Conservation (phyloP, 2,329 filamentous ascomycete species). For the Penicillium capsulatum region DNA sequence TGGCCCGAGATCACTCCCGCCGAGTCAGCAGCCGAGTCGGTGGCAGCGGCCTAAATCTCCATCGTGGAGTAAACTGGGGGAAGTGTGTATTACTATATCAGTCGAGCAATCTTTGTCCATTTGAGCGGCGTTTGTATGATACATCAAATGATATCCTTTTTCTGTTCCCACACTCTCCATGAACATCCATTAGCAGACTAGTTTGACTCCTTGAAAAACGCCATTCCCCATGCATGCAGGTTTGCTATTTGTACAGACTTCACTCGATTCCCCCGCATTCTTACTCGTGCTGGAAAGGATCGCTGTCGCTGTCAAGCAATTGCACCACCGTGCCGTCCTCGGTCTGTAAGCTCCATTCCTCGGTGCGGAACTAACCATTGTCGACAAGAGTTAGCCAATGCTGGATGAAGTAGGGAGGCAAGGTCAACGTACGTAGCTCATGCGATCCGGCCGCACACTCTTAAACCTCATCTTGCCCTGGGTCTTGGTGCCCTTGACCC, state of each 20-base stretch:
- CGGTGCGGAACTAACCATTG: conserved; percentile 67
- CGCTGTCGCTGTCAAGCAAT: conserved; percentile 63
- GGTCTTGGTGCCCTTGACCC: conserved; percentile 72
- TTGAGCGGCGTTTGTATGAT: conserved; percentile 39
- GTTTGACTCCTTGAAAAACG: conserved; percentile 14
- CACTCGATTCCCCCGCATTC: conserved; percentile 30
- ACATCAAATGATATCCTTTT: conserved; percentile 40
- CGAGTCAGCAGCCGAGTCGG: no score
- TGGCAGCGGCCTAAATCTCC: conserved; percentile 25
- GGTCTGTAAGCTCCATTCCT: conserved; percentile 80
- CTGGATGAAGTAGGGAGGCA: no score
- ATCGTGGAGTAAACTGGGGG: conserved; percentile 14
- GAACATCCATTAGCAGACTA: neutral
- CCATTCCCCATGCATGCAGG: conserved; percentile 21
- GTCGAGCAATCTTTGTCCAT: conserved; percentile 30
- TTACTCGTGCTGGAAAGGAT: conserved; percentile 59
- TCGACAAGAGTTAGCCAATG: no score
- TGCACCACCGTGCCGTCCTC: conserved; percentile 65
- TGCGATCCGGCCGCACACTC: conserved; percentile 65
- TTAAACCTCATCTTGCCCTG: conserved; percentile 74
- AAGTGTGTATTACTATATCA: conserved; percentile 39
- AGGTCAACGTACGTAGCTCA: conserved; percentile 52
- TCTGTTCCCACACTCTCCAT: conserved; percentile 4
- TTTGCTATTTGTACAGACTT: conserved; percentile 29
- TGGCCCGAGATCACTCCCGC: conserved; percentile 53